Evolutionary conservation across 768 basidiomycete species (phyloP).

Genomic region (Collybia nuda): DNA sequence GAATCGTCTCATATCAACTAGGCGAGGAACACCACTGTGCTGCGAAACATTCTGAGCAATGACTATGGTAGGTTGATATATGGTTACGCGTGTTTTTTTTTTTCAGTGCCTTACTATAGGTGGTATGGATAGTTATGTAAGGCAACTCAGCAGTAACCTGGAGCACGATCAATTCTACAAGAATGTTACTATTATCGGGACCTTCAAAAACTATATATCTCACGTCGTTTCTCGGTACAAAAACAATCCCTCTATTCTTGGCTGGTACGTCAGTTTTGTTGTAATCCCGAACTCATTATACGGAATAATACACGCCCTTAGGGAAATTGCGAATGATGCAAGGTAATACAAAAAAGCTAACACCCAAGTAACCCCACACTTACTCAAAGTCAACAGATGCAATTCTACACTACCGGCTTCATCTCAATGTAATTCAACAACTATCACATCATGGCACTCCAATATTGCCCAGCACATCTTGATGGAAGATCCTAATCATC

Average conservation of each 20-base stretch:
- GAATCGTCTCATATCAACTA: constrained; percentile 39
- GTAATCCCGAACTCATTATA: not conserved
- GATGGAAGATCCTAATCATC: constrained; percentile 58
- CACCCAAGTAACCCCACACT: not conserved
- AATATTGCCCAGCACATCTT: constrained; percentile 43
- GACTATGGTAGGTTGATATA: constrained; percentile 48
- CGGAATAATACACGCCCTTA: constrained; percentile 25
- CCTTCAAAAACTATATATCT: constrained; percentile 59
- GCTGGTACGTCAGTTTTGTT: constrained; percentile 34
- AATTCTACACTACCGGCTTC: constrained; percentile 50
- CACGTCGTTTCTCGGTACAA: constrained; percentile 56
- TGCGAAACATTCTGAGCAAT: constrained; percentile 58
- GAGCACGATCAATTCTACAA: constrained; percentile 62
- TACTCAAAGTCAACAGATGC: constrained; percentile 37
- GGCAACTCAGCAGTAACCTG: constrained; percentile 38
- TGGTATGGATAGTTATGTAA: constrained; percentile 68
- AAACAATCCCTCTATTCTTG: constrained; percentile 50
- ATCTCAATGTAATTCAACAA: constrained; percentile 43
- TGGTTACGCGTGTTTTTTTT: not conserved
- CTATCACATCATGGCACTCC: constrained; percentile 58
- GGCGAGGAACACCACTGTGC: constrained; percentile 35
- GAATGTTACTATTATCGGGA: constrained; percentile 43
- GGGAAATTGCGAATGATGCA: constrained; percentile 70
- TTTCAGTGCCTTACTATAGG: constrained; percentile 43
- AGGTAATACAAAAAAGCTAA: constrained; percentile 41